A percentile compares a stretch with the other conserved stretches of the same genome.
Conservation (phyloP, 2,329 filamentous ascomycete species). For the Akanthomyces lecanii region DNA sequence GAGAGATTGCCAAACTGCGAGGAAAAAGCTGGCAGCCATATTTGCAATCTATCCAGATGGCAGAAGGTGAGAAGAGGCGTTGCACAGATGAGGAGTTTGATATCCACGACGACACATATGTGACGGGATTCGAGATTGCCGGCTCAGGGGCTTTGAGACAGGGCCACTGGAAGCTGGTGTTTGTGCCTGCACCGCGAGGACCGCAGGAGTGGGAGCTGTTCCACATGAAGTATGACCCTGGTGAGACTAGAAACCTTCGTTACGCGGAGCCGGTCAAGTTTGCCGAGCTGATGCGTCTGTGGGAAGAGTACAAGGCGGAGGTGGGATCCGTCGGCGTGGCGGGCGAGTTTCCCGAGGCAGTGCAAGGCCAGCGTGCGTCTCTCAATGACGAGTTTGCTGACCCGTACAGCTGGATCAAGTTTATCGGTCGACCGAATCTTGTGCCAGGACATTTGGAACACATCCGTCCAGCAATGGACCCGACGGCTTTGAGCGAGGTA, state of each 20-base stretch:
- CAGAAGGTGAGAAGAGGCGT: not conserved
- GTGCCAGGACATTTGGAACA: conserved; percentile 10
- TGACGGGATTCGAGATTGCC: conserved; percentile 18
- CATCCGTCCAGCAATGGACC: conserved; percentile 12
- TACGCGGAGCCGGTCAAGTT: conserved; percentile 24
- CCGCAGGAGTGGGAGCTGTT: conserved; percentile 29
- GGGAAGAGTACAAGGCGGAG: conserved; percentile 32
- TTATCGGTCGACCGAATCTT: conserved; percentile 9
- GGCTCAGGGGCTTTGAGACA: conserved; percentile 33
- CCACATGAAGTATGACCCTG: conserved; percentile 26
- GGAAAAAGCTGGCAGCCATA: conserved; percentile 28
- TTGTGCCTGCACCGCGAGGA: conserved; percentile 25
- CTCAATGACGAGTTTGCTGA: conserved; percentile 13
- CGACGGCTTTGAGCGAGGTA: not conserved
- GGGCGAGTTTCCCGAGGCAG: conserved; percentile 15
- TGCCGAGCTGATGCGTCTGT: conserved; percentile 25
- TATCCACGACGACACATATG: conserved; percentile 36
- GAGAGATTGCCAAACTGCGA: conserved; percentile 48
- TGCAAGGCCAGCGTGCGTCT: conserved; percentile 12
- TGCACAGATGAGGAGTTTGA: conserved; percentile 20
- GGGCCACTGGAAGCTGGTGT: conserved; percentile 32
- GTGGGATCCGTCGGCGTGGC: conserved; percentile 15
- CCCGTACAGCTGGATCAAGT: conserved; percentile 16
- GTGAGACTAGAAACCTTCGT: conserved; percentile 27
- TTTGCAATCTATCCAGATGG: not conserved